A percentile compares a stretch with the other conserved stretches of the same genome.
Conservation (phyloP, 257 asterid genomes). For the Salvia hispanica region DNA sequence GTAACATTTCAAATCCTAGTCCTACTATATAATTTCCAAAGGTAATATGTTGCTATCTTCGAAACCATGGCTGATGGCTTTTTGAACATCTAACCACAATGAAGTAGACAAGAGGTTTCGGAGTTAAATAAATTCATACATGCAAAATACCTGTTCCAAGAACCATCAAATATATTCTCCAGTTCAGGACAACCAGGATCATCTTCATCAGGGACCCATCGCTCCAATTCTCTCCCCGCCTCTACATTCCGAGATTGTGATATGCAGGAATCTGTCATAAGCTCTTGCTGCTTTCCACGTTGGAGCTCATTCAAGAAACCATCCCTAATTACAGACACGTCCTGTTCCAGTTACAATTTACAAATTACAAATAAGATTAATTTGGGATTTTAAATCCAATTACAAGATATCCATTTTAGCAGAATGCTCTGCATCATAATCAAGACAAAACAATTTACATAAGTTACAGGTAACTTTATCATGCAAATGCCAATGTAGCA, state of each 20-base stretch:
- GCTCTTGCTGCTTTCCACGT: constrained; percentile 73
- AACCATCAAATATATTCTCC: constrained; percentile 80
- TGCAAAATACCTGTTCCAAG: constrained; percentile 71
- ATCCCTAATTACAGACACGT: constrained; percentile 64
- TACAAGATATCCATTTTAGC: constrained; percentile 8
- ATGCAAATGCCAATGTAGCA: constrained; percentile 21
- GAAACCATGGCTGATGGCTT: constrained; percentile 9
- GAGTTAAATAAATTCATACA: constrained; percentile 13
- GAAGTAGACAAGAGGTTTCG: constrained; percentile 1
- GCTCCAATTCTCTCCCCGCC: constrained; percentile 75
- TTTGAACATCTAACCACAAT: constrained; percentile 7
- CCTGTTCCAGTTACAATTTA: constrained; percentile 60
- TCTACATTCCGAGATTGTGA: constrained; percentile 74
- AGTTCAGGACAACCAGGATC: constrained; percentile 74
- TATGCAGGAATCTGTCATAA: constrained; percentile 87
- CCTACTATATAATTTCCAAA: not conserved
- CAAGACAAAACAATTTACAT: not conserved
- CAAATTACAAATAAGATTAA: constrained; percentile 22
- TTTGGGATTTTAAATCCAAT: constrained; percentile 5
- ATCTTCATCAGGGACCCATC: constrained; percentile 89
- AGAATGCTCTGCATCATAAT: constrained; percentile 16
- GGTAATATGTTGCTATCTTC: constrained; percentile 6
- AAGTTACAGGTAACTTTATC: not conserved
- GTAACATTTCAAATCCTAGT: constrained; percentile 7
- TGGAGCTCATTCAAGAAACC: constrained; percentile 61